Conservation (phyloP, 2,329 filamentous ascomycete genomes). For the Aspergillus sclerotialis region DNA sequence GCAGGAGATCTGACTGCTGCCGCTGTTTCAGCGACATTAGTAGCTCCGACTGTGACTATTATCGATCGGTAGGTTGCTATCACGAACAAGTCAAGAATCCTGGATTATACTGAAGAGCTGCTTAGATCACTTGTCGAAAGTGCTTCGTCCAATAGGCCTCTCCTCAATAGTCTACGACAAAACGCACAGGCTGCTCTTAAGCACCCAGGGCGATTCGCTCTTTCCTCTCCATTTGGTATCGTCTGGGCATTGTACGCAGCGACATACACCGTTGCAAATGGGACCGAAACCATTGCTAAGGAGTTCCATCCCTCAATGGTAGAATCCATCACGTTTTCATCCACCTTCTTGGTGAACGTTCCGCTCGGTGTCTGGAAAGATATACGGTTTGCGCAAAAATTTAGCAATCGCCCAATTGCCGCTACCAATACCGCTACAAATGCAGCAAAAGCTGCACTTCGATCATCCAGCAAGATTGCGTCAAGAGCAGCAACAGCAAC, state of each 20-base stretch:
- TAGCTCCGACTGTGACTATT: conserved; percentile 19
- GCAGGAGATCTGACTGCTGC: conserved; percentile 19
- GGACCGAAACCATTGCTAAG: conserved; percentile 65
- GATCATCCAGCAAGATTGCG: conserved; percentile 2
- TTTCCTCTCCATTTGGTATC: conserved; percentile 30
- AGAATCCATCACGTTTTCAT: conserved; percentile 56
- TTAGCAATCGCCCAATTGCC: conserved; percentile 45
- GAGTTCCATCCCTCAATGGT: conserved; percentile 50
- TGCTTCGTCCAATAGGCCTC: conserved; percentile 13
- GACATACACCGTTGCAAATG: conserved; percentile 80
- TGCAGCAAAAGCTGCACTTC: conserved; percentile 51
- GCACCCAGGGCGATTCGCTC: conserved; percentile 20
- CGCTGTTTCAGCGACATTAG: conserved; percentile 16
- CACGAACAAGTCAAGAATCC: not conserved
- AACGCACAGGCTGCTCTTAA: conserved; percentile 15
- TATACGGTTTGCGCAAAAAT: conserved; percentile 56
- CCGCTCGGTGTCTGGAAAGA: conserved; percentile 25
- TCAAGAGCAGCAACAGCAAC: conserved; percentile 36
- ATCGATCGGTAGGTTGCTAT: conserved; percentile 18
- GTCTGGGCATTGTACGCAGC: conserved; percentile 61
- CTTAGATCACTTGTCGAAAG: conserved; percentile 20
- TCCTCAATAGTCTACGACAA: conserved; percentile 14
- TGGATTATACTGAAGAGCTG: not conserved
- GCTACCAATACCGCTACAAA: no score
- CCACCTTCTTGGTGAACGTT: conserved; percentile 31